Base-by-base conservation (phyloP, 139 green algal species). In the Protoeuglena noctilucae region DNA sequence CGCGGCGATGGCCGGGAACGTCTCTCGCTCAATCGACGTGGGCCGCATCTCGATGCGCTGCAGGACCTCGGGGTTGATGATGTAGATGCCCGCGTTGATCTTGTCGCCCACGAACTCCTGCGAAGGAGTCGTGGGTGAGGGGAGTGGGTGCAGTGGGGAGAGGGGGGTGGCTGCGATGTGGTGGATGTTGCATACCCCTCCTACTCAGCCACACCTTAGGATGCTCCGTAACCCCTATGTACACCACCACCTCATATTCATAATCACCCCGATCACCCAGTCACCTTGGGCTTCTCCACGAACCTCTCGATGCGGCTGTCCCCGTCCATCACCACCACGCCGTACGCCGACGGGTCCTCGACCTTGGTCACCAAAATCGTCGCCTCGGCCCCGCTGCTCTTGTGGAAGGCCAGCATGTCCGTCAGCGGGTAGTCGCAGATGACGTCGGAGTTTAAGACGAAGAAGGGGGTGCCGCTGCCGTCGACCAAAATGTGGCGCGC, bases 81-180 rank as follows among this genome's bases (percentile, higher is more conserved):
- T 71, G 71, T 96, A 96, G 65, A 96, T 96, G 50, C 89, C 89
- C 0, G 89, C 89, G 58, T 97, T 97, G 74, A 97, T 97, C 70
- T 93, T 95, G 74, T 97, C 91, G n/a, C 89, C 90, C 26, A 96
- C 88, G 82, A 97, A 97, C 28, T 82, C 74, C 74, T 87, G 75
- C 60, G 28, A 16, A 24, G 39, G 25, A 12, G 46, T 16, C 18
- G 46, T 27, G 18, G 46, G 18, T 22, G 3, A 19, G 7, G 51
- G 26, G 29, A 3, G 51, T 30, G 29, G 6, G 48, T 21, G 48
- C 16, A n/a, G 46, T 7, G 46, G 9, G 46, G 17, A 7, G 19
- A 19, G 19, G 46, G 16, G 46, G 17, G 19, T n/a, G n/a, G n/a
- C n/a, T n/a, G n/a, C n/a, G n/a, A n/a, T n/a, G n/a, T n/a, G n/a